Conservation (phyloP, 2,329 filamentous ascomycete genomes). For the Alternaria rosae region DNA sequence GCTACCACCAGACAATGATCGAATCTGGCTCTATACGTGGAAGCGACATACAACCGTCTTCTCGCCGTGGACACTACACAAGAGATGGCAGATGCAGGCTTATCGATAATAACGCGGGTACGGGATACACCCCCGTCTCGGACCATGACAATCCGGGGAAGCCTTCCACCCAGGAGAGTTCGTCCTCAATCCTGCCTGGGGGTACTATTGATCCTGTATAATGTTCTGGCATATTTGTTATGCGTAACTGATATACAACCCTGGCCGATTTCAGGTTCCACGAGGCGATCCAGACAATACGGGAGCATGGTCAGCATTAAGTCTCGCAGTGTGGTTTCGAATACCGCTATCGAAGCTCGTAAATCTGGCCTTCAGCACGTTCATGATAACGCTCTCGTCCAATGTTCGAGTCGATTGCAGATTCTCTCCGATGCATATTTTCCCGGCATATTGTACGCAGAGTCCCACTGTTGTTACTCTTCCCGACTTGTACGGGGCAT, state of each 20-base stretch:
- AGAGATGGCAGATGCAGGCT: constrained; percentile 14
- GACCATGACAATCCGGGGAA: constrained; percentile 6
- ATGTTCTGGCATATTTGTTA: background rate
- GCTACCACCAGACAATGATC: background rate
- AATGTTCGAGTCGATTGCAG: background rate
- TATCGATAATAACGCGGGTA: constrained; percentile 19
- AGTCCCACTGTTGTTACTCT: background rate
- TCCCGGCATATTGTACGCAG: background rate
- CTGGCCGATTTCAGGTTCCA: background rate
- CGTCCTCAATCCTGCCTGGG: background rate
- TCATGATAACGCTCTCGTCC: background rate
- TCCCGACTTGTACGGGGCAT: background rate
- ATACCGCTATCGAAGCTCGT: background rate
- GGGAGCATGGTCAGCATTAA: background rate
- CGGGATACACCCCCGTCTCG: constrained; percentile 5
- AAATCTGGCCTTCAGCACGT: background rate
- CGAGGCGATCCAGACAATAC: background rate
- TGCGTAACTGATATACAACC: background rate
- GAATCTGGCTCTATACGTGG: background rate
- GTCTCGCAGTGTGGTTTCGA: background rate
- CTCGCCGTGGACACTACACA: background rate
- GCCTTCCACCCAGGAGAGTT: background rate
- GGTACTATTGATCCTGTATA: background rate
- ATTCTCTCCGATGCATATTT: background rate
- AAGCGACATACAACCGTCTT: background rate